phyloP scores from a whole-genome alignment of 78 protist species.

The Dictyostelium brefeldianum region DNA sequence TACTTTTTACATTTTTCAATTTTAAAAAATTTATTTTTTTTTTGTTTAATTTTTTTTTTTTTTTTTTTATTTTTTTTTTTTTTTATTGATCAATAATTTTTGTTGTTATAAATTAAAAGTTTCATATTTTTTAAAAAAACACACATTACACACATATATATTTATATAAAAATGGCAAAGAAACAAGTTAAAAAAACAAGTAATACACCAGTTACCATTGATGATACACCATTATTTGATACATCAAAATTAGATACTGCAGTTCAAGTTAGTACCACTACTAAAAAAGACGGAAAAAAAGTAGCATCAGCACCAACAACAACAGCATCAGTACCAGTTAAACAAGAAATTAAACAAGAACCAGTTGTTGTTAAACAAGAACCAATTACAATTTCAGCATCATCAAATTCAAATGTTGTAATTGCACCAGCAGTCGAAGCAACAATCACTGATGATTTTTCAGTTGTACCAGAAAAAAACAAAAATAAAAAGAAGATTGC shows the following conservation, averaged over 20 bases:
- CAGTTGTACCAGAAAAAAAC: constrained; percentile 22
- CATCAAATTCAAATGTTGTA: constrained; percentile 13
- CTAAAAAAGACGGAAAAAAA: background rate
- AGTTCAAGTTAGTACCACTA: background rate
- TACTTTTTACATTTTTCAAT: too few relatives aligned
- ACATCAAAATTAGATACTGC: constrained; percentile 6
- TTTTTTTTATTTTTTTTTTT: too few relatives aligned
- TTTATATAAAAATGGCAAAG: background rate
- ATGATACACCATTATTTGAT: constrained; percentile 2
- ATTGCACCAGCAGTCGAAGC: background rate
- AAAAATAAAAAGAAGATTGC: constrained; percentile 8
- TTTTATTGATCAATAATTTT: too few relatives aligned
- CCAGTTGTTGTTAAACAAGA: too few relatives aligned
- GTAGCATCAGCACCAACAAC: background rate
- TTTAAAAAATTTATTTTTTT: too few relatives aligned
- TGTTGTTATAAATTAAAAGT: too few relatives aligned
- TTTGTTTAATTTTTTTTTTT: too few relatives aligned
- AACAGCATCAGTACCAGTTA: background rate
- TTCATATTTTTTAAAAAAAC: too few relatives aligned
- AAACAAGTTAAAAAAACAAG: background rate
- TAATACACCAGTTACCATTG: background rate
- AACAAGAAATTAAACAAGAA: background rate
- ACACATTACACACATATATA: too few relatives aligned
- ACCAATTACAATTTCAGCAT: background rate
- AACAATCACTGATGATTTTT: constrained; percentile 10